A percentile compares a stretch with the other conserved stretches of the same genome.
Evolutionary conservation across 1,284 basidiomycete genomes (phyloP).

Genomic region (Leccinum cinnamomeum): DNA sequence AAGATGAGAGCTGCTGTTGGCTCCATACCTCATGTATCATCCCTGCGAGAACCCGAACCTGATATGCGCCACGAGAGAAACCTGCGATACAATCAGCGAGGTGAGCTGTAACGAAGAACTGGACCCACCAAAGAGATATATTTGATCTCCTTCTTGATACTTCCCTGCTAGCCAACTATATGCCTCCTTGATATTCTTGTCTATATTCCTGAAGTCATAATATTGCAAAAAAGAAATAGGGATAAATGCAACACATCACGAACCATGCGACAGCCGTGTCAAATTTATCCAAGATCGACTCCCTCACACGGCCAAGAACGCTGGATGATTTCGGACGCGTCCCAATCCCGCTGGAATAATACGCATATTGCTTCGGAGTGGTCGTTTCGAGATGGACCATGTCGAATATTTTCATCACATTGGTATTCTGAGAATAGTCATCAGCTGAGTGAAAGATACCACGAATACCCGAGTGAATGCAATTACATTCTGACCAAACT

Average conservation of each 20-base stretch:
- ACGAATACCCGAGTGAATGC: conserved; percentile 14
- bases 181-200: conserved; percentile 26
- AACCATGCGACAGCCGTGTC: conserved; percentile 34
- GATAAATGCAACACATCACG: neutral
- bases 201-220: conserved; percentile 22
- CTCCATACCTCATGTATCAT: conserved; percentile 39
- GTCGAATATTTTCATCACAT: conserved; percentile 37
- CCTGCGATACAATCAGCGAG: conserved; percentile 27
- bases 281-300: conserved; percentile 19
- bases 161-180: conserved; percentile 43
- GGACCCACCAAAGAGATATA: conserved; percentile 42
- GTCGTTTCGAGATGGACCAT: conserved; percentile 23
- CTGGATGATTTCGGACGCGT: conserved; percentile 31
- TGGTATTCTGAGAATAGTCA: conserved; percentile 9
- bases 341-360: conserved; percentile 42
- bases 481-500: conserved; percentile 23
- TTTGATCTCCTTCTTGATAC: conserved; percentile 40
- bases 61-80: conserved; percentile 43
- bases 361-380: conserved; percentile 29
- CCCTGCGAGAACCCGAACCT: conserved; percentile 40
- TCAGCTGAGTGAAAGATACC: neutral
- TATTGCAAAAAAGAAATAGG: neutral
- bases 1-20: neutral
- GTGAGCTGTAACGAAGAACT: neutral
- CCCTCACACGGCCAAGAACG: conserved; percentile 20